Conservation (phyloP, 768 basidiomycete species). For the Lactarius akahatsu region DNA sequence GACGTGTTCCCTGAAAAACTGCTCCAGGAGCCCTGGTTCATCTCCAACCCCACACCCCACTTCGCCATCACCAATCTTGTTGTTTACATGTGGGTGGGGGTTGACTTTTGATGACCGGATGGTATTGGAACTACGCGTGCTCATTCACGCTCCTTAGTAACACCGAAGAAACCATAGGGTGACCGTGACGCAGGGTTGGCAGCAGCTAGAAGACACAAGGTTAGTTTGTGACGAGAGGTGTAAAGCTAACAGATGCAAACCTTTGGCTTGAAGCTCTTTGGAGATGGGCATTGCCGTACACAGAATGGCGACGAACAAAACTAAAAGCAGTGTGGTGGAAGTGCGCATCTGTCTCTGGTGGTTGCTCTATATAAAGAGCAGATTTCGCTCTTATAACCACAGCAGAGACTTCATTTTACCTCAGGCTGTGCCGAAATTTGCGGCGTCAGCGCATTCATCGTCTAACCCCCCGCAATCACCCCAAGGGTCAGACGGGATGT, state of each 20-base stretch:
- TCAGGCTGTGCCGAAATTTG: too few relatives aligned
- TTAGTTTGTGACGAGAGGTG: background rate
- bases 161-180: background rate
- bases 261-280: background rate
- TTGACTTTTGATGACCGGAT: background rate
- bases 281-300: background rate
- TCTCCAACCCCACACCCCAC: slow-evolving; percentile 36
- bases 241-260: background rate
- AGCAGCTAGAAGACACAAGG: background rate
- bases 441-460: too few relatives aligned
- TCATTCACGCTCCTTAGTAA: background rate
- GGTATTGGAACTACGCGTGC: background rate
- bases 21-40: background rate
- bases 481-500: too few relatives aligned
- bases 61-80: slow-evolving; percentile 12
- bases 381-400: too few relatives aligned
- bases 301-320: background rate
- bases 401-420: too few relatives aligned
- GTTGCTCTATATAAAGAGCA: too few relatives aligned
- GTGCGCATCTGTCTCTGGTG: too few relatives aligned
- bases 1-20: background rate
- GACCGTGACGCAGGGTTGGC: background rate
- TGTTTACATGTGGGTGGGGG: background rate
- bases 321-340: too few relatives aligned
- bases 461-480: too few relatives aligned